Conservation (phyloP, 2,329 filamentous ascomycete genomes). For the Talaromyces marneffei region DNA sequence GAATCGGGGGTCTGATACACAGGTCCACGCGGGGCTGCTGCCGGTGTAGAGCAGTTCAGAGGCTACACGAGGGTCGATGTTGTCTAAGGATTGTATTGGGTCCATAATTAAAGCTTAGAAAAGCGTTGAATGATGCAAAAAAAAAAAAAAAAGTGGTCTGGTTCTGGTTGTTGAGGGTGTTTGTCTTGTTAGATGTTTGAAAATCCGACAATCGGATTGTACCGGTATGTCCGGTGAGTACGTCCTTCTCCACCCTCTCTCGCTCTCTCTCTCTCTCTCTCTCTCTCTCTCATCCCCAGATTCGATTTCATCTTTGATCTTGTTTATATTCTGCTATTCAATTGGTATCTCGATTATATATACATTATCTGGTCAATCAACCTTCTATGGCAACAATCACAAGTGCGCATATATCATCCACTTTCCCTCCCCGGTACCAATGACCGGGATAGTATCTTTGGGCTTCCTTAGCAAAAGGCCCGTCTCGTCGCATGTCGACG, state of each 20-base stretch:
- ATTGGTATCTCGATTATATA: not conserved
- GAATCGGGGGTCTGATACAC: slow-evolving; percentile 1
- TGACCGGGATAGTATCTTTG: slow-evolving; percentile 81
- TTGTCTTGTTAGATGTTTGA: no score
- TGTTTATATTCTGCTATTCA: not conserved
- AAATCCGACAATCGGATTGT: not conserved
- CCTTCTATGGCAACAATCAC: slow-evolving; percentile 65
- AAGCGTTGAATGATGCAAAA: no score
- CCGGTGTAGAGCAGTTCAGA: not conserved
- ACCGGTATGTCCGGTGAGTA: not conserved
- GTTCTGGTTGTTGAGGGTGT: no score
- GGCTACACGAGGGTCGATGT: not conserved
- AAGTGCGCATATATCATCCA: slow-evolving; percentile 90
- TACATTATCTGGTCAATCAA: not conserved
- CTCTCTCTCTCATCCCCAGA: not conserved
- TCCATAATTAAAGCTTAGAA: not conserved
- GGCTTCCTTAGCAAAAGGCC: slow-evolving; percentile 92
- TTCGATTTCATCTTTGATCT: not conserved
- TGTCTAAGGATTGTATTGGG: not conserved
- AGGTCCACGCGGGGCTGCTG: slow-evolving; percentile 4
- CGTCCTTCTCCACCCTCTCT: not conserved
- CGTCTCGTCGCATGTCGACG: slow-evolving; percentile 72
- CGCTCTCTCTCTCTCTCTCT: no score
- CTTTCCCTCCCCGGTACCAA: slow-evolving; percentile 83
- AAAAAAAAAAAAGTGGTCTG: no score